Conservation (phyloP, 257 asterid genomes). For the Primulina eburnea region DNA sequence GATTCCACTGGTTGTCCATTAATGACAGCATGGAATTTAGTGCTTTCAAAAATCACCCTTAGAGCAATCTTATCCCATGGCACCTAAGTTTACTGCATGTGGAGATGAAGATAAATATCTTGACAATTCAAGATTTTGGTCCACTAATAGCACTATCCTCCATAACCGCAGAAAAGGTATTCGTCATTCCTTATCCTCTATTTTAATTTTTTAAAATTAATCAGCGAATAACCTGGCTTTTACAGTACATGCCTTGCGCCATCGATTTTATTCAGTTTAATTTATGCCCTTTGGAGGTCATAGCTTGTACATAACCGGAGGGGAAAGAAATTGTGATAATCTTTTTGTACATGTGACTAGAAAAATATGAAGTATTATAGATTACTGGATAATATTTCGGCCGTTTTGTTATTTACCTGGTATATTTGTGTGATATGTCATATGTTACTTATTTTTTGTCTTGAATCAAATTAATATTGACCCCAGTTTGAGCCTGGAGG, state of each 20-base stretch:
- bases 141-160: conserved; percentile 2
- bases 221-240: conserved; percentile 26
- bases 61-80: conserved; percentile 13
- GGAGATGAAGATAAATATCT: conserved; percentile 21
- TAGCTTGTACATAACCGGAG: conserved; percentile 16
- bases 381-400: conserved; percentile 15
- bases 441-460: not conserved
- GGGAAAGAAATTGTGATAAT: conserved; percentile 23
- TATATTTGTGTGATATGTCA: too few species aligned
- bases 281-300: conserved; percentile 23
- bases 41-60: conserved; percentile 1
- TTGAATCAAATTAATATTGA: too few species aligned
- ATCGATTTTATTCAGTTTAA: conserved; percentile 6
- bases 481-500: too few species aligned
- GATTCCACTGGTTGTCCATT: conserved; percentile 16
- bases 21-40: conserved; percentile 5
- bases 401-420: not conserved
- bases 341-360: conserved; percentile 30
- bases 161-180: conserved; percentile 23
- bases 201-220: conserved; percentile 17
- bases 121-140: conserved; percentile 23
- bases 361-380: conserved; percentile 11
- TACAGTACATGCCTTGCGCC: conserved; percentile 3
- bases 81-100: conserved; percentile 22
- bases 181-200: conserved; percentile 8